Base-by-base conservation (phyloP, 2,329 filamentous ascomycete species). In the Neonectria punicea region DNA sequence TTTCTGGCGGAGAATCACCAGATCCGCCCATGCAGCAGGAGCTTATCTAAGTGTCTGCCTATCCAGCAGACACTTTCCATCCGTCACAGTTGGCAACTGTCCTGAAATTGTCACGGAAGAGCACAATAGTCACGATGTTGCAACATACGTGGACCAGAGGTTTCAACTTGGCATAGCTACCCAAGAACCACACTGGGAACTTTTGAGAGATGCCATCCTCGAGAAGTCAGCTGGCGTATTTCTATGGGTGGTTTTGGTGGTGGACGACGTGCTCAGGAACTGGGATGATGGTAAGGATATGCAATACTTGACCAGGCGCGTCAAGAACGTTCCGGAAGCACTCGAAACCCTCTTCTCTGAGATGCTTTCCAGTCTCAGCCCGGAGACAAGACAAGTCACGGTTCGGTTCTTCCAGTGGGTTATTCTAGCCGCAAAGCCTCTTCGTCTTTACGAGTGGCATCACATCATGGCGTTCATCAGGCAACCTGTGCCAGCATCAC, bases 391-490 rank as follows among this genome's bases (percentile, higher is more conserved):
- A 18, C 1, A 2, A 1, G 10, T 67, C 8, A 18, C 55, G 1
- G 2, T 49, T 5, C 57, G 34, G 10, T 10, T 62, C 1, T 68
- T 71, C 8, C 59, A 69, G 28, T 70, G 69, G 69, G 68, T 43
- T 1, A 18, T 58, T 1, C 39, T 54, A 5, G 13, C 63, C 10
- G 16, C 13, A 2, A 54, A 47, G 5, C 61, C 69, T 0, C 28
- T 71, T 0, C 54, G 66, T 0, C 32, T 71, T 20, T 34, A 67
- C 6, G 63, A 71, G 14, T 71, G 66, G 69, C 60, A 70, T 36
- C 68, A 71, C 2, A 44, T 70, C 2, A 2, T 71, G 1, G 69
- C 63, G 0, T 71, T 71, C 7, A 58, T 67, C 10, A 50, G 14
- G 2, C 1, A 18, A 2, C 47, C 60, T 0, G 2, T n/a, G 0